phyloP scores from a whole-genome alignment of 768 basidiomycete species.

The Hericium alpestre region DNA sequence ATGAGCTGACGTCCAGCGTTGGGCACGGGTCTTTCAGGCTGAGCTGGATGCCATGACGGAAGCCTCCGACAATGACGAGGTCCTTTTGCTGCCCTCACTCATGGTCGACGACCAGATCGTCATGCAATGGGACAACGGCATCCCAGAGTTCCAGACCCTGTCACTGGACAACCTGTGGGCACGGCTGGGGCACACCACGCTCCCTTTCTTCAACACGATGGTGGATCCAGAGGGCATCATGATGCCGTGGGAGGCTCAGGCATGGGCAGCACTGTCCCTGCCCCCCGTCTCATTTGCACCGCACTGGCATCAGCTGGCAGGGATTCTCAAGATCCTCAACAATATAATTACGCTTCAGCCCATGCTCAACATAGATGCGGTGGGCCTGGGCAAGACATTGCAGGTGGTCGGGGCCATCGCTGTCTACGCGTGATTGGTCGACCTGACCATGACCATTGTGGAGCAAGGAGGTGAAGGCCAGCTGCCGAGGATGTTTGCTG shows the following conservation, averaged over 20 bases:
- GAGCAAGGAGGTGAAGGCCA: background rate
- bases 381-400: conserved; percentile 17
- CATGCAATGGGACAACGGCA: background rate
- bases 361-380: conserved; percentile 17
- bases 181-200: background rate
- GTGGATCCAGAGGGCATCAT: background rate
- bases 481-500: background rate
- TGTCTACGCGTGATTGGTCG: background rate
- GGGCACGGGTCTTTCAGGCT: too few species aligned
- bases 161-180: conserved; percentile 1
- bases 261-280: conserved; percentile 9
- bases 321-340: conserved; percentile 14
- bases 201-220: background rate
- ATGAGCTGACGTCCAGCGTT: too few species aligned
- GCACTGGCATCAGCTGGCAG: conserved; percentile 4
- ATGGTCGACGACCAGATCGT: background rate
- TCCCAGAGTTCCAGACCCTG: background rate
- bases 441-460: background rate
- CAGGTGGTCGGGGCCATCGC: conserved; percentile 14
- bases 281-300: background rate
- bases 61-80: too few species aligned
- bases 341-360: background rate
- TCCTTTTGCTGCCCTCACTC: background rate
- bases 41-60: too few species aligned
- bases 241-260: background rate